phyloP scores from a whole-genome alignment of 495 filamentous ascomycete genomes.

The Neurospora pannonica region DNA sequence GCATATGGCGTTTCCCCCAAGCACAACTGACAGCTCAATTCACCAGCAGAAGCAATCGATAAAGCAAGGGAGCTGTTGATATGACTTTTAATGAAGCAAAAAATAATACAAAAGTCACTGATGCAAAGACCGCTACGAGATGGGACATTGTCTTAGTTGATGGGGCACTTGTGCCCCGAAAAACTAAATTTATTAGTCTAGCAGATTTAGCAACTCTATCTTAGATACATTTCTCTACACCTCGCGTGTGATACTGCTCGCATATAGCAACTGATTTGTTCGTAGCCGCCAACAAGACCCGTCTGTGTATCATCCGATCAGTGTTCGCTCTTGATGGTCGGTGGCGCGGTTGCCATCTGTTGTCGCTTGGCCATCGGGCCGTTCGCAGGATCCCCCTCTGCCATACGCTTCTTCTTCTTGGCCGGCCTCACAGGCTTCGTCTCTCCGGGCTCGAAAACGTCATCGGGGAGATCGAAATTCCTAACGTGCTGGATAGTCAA shows the following conservation, averaged over 20 bases:
- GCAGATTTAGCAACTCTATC: background rate
- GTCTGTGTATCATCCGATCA: background rate
- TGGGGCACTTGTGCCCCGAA: slow-evolving; percentile 29
- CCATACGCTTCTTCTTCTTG: slow-evolving; percentile 38
- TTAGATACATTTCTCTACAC: background rate
- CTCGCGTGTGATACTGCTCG: background rate
- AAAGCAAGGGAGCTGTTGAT: background rate
- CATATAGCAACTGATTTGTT: background rate
- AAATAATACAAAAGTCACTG: background rate
- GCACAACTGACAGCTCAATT: background rate
- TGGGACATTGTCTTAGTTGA: slow-evolving; percentile 4
- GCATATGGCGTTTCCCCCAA: background rate
- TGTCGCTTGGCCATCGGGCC: slow-evolving; percentile 15
- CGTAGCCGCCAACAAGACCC: background rate
- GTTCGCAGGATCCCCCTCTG: slow-evolving; percentile 9
- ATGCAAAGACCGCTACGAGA: background rate
- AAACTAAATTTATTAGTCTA: slow-evolving; percentile 26
- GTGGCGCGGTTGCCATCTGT: slow-evolving; percentile 26
- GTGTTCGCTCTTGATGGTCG: background rate
- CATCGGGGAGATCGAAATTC: slow-evolving; percentile 76
- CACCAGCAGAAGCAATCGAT: background rate
- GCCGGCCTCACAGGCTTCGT: slow-evolving; percentile 50
- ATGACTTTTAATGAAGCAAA: background rate
- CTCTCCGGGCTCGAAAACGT: slow-evolving; percentile 82
- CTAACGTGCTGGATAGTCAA: slow-evolving; percentile 64